Evolutionary conservation across 805 yeast genomes (phyloP), one percentile per base, ranked within the genome.

Genomic region (Yarrowia sp.): DNA sequence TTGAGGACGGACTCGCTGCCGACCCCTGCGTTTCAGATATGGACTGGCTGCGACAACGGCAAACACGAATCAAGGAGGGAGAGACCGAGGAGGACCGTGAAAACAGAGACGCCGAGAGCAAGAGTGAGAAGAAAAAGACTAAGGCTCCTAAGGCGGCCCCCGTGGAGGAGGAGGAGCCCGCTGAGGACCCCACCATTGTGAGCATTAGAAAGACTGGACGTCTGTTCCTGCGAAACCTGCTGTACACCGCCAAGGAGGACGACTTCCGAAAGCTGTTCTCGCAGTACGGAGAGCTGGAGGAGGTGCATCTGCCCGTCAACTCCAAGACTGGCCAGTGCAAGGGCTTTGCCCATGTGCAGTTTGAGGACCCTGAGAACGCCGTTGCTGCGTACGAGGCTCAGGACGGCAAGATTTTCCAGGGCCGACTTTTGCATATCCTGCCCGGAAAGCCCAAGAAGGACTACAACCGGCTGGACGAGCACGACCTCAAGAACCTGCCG

Each of bases 351-450:
- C 92, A 92, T 69, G 80, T 91, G 12, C 84, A 86, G 70, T 94
- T 87, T 70, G 75, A 73, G n/a, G 78, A 82, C 65, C 78, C 86
- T 9, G 80, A 81, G 9, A 86, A 86, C 70, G 99, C 99, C 0
- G 83, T 87, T 1, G 71, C 75, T 27, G 98, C 98, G 0, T 92
- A 79, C 71, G 73, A 80, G 33, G 81, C 79, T 13, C 77, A 92
- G 56, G 99, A 94, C 73, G 91, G 90, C 69, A 87, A 88, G 69
- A 87, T 89, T 71, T 93, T 89, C 78, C 98, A 94, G 75, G 99
- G 99, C 58, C 84, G 99, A 68, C 79, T 94, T 58, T 74, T 94
- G 56, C 99, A 94, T 73, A 87, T 94, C 64, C 75, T 94, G 61
- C 92, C 97, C 14, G 97, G 87, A 2, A 86, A 90, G 55, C 83